Percentiles rank a stretch among this genome's conserved stretches.
phyloP scores from a whole-genome alignment of 306 rosid species.

The Sesbania bispinosa region DNA sequence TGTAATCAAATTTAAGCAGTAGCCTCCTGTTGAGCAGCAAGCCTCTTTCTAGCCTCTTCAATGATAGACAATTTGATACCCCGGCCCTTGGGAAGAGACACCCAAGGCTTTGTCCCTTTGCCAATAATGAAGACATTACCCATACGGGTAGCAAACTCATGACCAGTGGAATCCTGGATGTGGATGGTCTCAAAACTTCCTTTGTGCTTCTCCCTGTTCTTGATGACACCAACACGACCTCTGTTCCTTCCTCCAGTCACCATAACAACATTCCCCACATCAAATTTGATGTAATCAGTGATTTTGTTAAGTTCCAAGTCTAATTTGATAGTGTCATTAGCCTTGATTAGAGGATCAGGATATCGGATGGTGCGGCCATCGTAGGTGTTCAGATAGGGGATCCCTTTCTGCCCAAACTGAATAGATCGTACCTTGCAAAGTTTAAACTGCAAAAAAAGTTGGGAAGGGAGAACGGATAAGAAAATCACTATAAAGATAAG shows the following conservation, averaged over 20 bases:
- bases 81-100: constrained; percentile 60
- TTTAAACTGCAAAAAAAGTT: constrained; percentile 41
- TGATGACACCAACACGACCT: constrained; percentile 65
- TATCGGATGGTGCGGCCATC: constrained; percentile 79
- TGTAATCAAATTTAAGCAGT: constrained; percentile 22
- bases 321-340: constrained; percentile 72
- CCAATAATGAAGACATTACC: constrained; percentile 58
- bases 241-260: constrained; percentile 74
- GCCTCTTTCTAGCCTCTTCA: constrained; percentile 73
- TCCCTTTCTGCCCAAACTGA: constrained; percentile 71
- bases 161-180: constrained; percentile 60
- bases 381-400: constrained; percentile 65
- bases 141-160: constrained; percentile 58
- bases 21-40: constrained; percentile 43
- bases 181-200: constrained; percentile 69
- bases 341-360: constrained; percentile 73
- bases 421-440: constrained; percentile 73
- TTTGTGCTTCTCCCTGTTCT: constrained; percentile 65
- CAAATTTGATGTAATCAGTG: constrained; percentile 57
- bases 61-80: constrained; percentile 74
- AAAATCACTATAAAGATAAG: not conserved
- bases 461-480: not conserved
- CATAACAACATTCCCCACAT: constrained; percentile 74
- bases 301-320: constrained; percentile 62
- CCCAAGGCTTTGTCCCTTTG: constrained; percentile 61